Base-by-base conservation (phyloP, 768 basidiomycete genomes). In the Termitomyces sp. region DNA sequence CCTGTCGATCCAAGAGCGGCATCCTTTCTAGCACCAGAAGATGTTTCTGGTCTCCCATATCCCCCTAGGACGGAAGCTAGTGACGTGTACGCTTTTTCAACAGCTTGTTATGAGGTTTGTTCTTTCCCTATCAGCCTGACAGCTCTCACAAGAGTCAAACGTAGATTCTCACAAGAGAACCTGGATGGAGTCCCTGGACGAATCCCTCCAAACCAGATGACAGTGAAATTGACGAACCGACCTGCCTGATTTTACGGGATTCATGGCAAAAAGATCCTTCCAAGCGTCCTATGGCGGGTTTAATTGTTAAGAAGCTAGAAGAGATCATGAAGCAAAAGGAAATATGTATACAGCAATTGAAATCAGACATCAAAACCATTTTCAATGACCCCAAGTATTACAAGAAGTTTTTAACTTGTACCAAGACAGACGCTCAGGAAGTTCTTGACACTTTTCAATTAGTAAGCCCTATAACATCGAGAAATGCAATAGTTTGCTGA, bases 51-150 rank as follows among this genome's bases (percentile, higher is more conserved):
- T 3, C 9, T 22, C 8, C 22, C 14, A 47, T 13, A 20, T 43
- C 39, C 50, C 46, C 37, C 24, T 39, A 47, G 29, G 56, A 24
- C 37, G 52, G 43, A 43, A 18, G 49, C 48, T 16, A 56, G 53
- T 36, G 62, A 63, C 36, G 44, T 60, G 22, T 63, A 58, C 12
- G 59, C 62, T 8, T 63, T 60, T 44, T 53, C 56, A 12, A 60
- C 37, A 10, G 26, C 57, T 18, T 48, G 48, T 3, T 60, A 58
- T 39, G 48, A 60, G 53, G 62, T 63, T 14, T 2, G 13, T 9
- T 29, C 16, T 34, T 37, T 6, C 8, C 18, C 7, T 24, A 3
- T 50, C 7, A 16, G 5, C 31, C 9, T 50, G 10, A 8, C 14
- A 31, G 2, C 20, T 32, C 20, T 41, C 29, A 36, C 13, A 14